phyloP scores from a whole-genome alignment of 2,329 filamentous ascomycete genomes.

The Neonectria magnoliae region DNA sequence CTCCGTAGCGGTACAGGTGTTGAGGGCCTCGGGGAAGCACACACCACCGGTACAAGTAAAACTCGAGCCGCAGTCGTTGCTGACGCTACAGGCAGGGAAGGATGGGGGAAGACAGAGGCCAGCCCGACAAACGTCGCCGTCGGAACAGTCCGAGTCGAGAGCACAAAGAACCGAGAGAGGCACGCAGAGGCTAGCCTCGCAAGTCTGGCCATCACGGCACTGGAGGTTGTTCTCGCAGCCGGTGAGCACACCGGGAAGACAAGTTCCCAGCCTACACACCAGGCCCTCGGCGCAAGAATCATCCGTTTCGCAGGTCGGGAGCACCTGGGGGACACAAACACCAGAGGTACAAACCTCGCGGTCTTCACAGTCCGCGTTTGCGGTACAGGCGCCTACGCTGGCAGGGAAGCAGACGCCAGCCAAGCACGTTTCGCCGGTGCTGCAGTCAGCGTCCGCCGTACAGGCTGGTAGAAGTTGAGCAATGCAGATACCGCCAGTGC shows the following conservation, averaged over 20 bases:
- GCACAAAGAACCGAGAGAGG: conserved; percentile 12
- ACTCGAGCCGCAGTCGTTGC: background rate
- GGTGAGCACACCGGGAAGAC: conserved; percentile 13
- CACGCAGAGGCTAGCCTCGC: conserved; percentile 12
- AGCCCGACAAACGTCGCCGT: conserved; percentile 8
- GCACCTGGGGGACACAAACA: conserved; percentile 16
- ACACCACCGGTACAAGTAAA: background rate
- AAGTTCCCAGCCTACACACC: conserved; percentile 13
- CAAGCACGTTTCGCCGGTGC: background rate
- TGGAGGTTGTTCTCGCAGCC: conserved; percentile 5
- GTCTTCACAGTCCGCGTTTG: background rate
- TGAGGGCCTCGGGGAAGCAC: conserved; percentile 12
- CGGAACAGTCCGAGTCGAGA: conserved; percentile 3
- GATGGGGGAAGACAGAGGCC: conserved; percentile 6
- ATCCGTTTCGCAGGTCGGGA: conserved; percentile 8
- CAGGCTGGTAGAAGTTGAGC: conserved; percentile 11
- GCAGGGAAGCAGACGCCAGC: conserved; percentile 11
- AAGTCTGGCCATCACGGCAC: conserved; percentile 13
- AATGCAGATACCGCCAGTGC: conserved; percentile 17
- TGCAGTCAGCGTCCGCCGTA: background rate
- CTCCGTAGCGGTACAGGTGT: background rate
- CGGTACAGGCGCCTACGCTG: background rate
- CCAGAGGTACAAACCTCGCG: conserved; percentile 6
- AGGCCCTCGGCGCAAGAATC: conserved; percentile 11
- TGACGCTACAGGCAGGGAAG: background rate